These are phyloP conservation scores for Hanseniaspora hatyaiensis DNA, from an alignment of 805 yeast genomes.

Conservation along the genomic window DNA sequence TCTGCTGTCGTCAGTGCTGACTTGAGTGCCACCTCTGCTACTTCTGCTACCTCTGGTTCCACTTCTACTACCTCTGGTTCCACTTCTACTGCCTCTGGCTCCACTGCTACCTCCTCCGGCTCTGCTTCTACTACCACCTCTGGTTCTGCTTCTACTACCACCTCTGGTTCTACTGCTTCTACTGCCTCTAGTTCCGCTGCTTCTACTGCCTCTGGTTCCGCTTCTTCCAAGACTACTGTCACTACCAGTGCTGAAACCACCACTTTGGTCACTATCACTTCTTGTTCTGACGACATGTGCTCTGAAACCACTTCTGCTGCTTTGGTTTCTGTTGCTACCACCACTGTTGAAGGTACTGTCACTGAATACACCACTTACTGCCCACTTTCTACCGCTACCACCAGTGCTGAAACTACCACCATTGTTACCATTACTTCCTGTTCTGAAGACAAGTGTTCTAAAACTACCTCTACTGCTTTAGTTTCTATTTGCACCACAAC, in stretches of 20 bases:
- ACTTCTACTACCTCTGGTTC: background rate
- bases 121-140: background rate
- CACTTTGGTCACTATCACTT: slow-evolving; percentile 30
- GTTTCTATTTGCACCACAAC: slow-evolving; percentile 21
- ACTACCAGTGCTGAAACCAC: slow-evolving; percentile 23
- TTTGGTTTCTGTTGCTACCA: slow-evolving; percentile 30
- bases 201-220: slow-evolving; percentile 29
- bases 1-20: slow-evolving; percentile 2
- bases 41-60: background rate
- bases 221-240: slow-evolving; percentile 20
- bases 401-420: slow-evolving; percentile 54
- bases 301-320: slow-evolving; percentile 28
- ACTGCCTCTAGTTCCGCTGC: slow-evolving; percentile 19
- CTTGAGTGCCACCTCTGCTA: background rate
- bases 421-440: slow-evolving; percentile 28
- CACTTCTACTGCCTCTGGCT: background rate
- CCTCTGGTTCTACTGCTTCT: background rate
- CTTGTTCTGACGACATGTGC: slow-evolving; percentile 29
- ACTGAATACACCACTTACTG: slow-evolving; percentile 63
- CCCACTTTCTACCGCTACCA: slow-evolving; percentile 55
- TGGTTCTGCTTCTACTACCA: background rate
- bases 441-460: slow-evolving; percentile 23
- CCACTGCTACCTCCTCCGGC: background rate
- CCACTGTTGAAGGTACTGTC: slow-evolving; percentile 28
- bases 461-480: background rate